Evolutionary conservation across 495 filamentous ascomycete genomes (phyloP).

Genomic region (Annulohypoxylon stygium): DNA sequence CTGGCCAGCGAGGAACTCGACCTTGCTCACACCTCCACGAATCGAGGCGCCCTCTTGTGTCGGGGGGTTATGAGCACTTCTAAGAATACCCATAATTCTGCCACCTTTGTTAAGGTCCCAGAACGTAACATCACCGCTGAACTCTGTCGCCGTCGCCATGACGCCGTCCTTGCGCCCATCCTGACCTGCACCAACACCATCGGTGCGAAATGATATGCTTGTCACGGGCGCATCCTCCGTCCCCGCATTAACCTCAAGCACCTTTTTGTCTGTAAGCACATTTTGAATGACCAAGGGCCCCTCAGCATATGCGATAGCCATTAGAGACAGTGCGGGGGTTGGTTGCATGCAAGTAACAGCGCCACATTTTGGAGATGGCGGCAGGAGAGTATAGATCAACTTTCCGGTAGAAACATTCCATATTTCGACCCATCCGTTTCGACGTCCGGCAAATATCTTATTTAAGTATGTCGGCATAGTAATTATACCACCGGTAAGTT

Average conservation of each 20-base stretch:
- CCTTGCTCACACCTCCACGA: constrained; percentile 74
- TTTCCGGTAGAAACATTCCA: constrained; percentile 96
- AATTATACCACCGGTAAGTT: constrained; percentile 78
- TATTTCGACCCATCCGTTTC: constrained; percentile 91
- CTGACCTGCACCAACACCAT: constrained; percentile 89
- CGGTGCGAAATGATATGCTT: constrained; percentile 90
- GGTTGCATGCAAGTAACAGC: constrained; percentile 86
- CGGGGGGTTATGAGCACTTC: constrained; percentile 85
- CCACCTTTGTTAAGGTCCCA: constrained; percentile 96
- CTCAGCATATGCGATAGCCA: constrained; percentile 86
- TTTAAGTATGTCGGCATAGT: constrained; percentile 95
- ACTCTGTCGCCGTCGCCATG: constrained; percentile 82
- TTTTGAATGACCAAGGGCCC: constrained; percentile 85
- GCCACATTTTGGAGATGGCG: constrained; percentile 73
- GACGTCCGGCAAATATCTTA: constrained; percentile 89
- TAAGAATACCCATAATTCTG: constrained; percentile 81
- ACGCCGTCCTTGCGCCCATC: constrained; percentile 84
- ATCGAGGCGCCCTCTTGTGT: constrained; percentile 58
- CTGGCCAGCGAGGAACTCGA: constrained; percentile 93
- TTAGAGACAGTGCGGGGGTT: constrained; percentile 83
- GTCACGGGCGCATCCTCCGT: constrained; percentile 71
- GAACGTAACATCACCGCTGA: constrained; percentile 87
- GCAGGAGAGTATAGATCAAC: constrained; percentile 84
- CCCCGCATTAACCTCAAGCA: constrained; percentile 74
- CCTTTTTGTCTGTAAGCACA: constrained; percentile 76